Conservation (phyloP, 2,329 filamentous ascomycete species). For the Fusarium duplospermum region DNA sequence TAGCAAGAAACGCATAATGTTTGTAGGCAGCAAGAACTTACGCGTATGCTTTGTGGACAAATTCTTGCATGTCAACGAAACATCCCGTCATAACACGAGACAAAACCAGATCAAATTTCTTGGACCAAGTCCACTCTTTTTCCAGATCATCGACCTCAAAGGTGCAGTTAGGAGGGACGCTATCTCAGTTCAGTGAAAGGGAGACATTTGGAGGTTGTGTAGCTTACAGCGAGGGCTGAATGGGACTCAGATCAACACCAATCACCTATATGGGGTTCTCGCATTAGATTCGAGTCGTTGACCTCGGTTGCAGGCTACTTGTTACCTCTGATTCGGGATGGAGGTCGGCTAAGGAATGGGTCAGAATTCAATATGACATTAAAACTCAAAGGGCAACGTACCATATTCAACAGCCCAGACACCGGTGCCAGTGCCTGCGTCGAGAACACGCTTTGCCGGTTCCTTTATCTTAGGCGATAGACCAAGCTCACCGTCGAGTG, state of each 20-base stretch:
- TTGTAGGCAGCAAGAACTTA: background rate
- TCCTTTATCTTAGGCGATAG: background rate
- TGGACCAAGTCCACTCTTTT: background rate
- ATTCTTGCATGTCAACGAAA: background rate
- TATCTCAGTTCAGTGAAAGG: background rate
- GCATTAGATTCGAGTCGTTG: background rate
- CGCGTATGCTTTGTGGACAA: background rate
- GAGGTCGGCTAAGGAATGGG: background rate
- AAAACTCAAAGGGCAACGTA: background rate
- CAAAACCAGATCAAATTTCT: background rate
- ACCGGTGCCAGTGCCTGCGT: background rate
- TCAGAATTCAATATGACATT: background rate
- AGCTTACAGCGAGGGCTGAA: background rate
- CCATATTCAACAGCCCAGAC: background rate
- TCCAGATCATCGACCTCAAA: background rate
- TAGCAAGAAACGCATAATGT: background rate
- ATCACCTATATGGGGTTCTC: background rate
- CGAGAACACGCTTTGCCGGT: background rate
- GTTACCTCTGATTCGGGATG: background rate
- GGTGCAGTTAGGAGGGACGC: background rate
- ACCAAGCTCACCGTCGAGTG: background rate
- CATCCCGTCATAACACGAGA: background rate
- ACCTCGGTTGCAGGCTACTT: too few relatives aligned
- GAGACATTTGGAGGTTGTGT: accelerated
- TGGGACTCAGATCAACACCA: background rate